phyloP scores from a whole-genome alignment of 345 rosid genomes.

The Citrus inodora region DNA sequence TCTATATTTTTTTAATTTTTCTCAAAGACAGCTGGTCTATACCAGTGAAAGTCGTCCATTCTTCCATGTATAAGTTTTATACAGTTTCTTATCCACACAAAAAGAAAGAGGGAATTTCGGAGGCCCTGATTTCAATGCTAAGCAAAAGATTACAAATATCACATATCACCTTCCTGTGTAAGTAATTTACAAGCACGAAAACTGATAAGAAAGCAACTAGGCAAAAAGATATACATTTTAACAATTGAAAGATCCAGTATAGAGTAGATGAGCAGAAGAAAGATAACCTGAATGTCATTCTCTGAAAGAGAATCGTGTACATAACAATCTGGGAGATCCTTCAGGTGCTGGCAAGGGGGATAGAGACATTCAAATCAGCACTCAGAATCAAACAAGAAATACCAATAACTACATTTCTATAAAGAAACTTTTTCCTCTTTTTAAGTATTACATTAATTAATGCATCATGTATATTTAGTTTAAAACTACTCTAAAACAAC shows the following conservation, averaged over 20 bases:
- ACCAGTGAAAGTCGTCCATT: neutral
- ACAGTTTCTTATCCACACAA: neutral
- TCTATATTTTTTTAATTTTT: neutral
- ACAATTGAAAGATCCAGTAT: neutral
- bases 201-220: neutral
- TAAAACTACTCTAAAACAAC: neutral
- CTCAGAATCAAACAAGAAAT: constrained; percentile 10
- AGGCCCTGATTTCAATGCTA: neutral
- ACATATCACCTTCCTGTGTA: neutral
- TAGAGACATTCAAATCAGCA: constrained; percentile 16
- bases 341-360: constrained; percentile 52
- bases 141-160: neutral
- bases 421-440: neutral
- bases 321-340: constrained; percentile 60
- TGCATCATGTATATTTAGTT: neutral
- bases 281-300: constrained; percentile 67
- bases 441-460: neutral
- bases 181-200: neutral
- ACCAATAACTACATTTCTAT: neutral
- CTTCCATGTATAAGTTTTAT: neutral
- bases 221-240: neutral
- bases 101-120: neutral
- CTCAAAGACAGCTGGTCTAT: too few relatives aligned
- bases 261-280: neutral
- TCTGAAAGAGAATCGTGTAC: constrained; percentile 79